These are phyloP conservation scores for Rhodotorula sp. DNA, from an alignment of 1,284 basidiomycete species.

Conservation along the genomic window DNA sequence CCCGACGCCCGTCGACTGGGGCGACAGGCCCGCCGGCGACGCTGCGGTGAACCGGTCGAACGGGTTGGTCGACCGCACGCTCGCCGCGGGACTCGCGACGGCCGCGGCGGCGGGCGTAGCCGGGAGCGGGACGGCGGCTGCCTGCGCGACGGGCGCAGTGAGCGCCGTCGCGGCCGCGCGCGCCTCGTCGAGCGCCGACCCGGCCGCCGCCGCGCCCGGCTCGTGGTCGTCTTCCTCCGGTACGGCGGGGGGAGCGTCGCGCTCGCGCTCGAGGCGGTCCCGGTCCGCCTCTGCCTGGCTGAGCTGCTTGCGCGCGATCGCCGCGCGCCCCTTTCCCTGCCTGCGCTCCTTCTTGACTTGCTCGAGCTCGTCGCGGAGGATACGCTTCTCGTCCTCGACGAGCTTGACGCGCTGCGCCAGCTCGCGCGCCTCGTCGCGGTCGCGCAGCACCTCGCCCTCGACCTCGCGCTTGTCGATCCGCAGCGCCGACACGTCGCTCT, in stretches of 20 bases:
- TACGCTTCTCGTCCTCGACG: constrained; percentile 70
- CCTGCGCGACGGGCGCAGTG: constrained; percentile 53
- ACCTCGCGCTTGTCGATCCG: constrained; percentile 89
- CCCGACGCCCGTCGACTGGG: constrained; percentile 31
- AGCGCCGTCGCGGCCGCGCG: constrained; percentile 14
- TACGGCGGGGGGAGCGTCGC: constrained; percentile 9
- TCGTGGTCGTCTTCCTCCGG: neutral
- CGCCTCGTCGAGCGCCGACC: constrained; percentile 32
- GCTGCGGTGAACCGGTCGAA: constrained; percentile 70
- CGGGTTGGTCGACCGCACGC: constrained; percentile 68
- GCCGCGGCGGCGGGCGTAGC: constrained; percentile 60
- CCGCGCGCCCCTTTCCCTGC: constrained; percentile 91
- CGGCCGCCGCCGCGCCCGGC: too few relatives aligned
- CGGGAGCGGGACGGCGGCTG: constrained; percentile 68
- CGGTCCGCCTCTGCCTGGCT: constrained; percentile 77
- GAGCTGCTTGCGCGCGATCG: constrained; percentile 93
- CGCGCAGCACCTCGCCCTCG: constrained; percentile 80
- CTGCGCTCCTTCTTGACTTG: constrained; percentile 90
- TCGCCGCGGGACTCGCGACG: constrained; percentile 58
- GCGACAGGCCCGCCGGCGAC: constrained; percentile 50
- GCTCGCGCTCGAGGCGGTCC: constrained; percentile 68
- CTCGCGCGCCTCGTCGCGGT: constrained; percentile 91
- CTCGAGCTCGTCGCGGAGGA: constrained; percentile 74
- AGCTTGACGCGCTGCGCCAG: constrained; percentile 82
- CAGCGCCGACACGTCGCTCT: constrained; percentile 87